Evolutionary conservation across 345 rosid species (phyloP), one percentile per base, ranked within the genome.

Genomic region (Barbarea vulgaris): DNA sequence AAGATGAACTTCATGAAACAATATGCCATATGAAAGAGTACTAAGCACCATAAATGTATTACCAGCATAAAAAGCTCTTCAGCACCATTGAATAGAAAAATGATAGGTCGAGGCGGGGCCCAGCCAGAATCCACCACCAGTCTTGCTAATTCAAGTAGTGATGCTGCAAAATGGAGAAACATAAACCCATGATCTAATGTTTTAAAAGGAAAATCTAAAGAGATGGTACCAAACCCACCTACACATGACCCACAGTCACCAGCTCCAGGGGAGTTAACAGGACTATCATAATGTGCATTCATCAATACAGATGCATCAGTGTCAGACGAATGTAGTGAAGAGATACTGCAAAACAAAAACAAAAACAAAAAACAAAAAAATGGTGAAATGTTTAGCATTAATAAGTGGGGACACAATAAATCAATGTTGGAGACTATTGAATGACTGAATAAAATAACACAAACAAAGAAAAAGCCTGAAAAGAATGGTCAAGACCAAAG

Each of bases 201-300:
- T 64, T 27, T 50, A 51, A 36, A 76, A 42, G 36, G 61, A 47
- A 48, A 39, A 39, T 4, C 18, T 22, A 37, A 17, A 30, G 51
- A 72, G 9, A 72, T 50, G 19, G 44, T 14, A 72, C 6, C 10
- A 59, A 58, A 72, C 97, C 25, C 68, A 95, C 99, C 99, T 76
- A 92, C 98, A 75, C 99, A 92, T 59, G 99, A 88, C 65, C 85
- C 99, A 79, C 99, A 95, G 69, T 95, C 99, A 55, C 93, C 96
- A 77, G 99, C 99, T 74, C 99, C 99, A 7, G 96, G 96, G 10
- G 99, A 95, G 54, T 89, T 93, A 47, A 93, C 87, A 19, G 98
- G 87, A 73, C 98, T 83, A 69, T 95, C 99, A 81, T 83, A 95
- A 85, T 95, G 98, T 33, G 96, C 99, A 88, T 95, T 95, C 67